These are phyloP conservation scores for Fagopyrum esculentum DNA, from an alignment of 148 eudicot genomes.

Conservation along the genomic window DNA sequence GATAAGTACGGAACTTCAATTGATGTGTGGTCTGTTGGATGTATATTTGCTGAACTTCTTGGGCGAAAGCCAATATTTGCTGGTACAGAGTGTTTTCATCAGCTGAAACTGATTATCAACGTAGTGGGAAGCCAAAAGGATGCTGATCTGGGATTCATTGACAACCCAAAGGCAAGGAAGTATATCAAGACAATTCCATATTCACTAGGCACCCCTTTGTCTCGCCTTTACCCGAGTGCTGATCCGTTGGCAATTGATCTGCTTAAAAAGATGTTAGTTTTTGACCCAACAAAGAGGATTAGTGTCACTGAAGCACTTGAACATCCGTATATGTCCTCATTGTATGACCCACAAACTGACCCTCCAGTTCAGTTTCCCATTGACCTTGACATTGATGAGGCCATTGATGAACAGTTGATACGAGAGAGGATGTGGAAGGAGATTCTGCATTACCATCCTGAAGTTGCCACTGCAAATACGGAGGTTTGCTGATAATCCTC, in stretches of 20 bases:
- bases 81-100: constrained; percentile 60
- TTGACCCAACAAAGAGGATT: constrained; percentile 61
- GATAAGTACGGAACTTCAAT: constrained; percentile 74
- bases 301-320: constrained; percentile 62
- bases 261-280: constrained; percentile 55
- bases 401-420: constrained; percentile 47
- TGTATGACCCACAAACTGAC: constrained; percentile 44
- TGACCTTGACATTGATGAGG: constrained; percentile 57
- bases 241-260: constrained; percentile 61
- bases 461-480: constrained; percentile 24
- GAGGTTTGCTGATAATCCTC: constrained; percentile 21
- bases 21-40: constrained; percentile 69
- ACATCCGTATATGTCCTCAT: constrained; percentile 58
- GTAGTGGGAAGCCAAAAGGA: constrained; percentile 55
- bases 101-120: constrained; percentile 52
- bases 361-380: constrained; percentile 53
- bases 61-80: constrained; percentile 63
- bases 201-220: constrained; percentile 38
- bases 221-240: constrained; percentile 48
- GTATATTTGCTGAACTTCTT: constrained; percentile 68
- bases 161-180: constrained; percentile 51
- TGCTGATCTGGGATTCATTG: constrained; percentile 46
- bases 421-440: constrained; percentile 66
- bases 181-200: constrained; percentile 44
- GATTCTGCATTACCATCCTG: constrained; percentile 62